Conservation (phyloP, 192 early-diverging fungal species). For the Podila epigama region DNA sequence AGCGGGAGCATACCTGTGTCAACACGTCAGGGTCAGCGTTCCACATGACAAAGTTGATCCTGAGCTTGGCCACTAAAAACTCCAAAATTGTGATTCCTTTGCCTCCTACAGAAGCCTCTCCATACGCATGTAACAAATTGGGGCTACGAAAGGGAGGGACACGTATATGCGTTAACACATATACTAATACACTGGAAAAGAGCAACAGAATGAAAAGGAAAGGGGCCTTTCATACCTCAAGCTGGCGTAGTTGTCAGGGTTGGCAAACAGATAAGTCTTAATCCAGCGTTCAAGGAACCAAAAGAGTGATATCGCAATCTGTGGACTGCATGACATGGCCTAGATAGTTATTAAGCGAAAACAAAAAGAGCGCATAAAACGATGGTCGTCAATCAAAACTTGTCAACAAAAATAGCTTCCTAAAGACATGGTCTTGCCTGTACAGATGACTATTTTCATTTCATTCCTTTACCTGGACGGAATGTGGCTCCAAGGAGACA, state of each 20-base stretch:
- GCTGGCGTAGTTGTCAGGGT: constrained; percentile 61
- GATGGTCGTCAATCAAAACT: too few species aligned
- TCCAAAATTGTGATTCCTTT: constrained; percentile 65
- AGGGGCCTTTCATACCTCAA: too few species aligned
- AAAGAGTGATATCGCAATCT: constrained; percentile 71
- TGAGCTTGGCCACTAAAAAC: constrained; percentile 65
- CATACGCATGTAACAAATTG: constrained; percentile 64
- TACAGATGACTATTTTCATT: too few species aligned
- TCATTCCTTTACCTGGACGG: constrained; percentile 47
- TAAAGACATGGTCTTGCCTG: background rate
- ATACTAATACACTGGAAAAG: too few species aligned
- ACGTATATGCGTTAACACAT: too few species aligned
- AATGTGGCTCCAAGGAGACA: constrained; percentile 58
- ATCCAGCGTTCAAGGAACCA: constrained; percentile 82
- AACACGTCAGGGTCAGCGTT: constrained; percentile 74
- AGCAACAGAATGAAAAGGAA: too few species aligned
- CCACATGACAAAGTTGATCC: constrained; percentile 73
- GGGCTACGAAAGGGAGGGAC: constrained; percentile 30
- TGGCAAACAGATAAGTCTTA: constrained; percentile 72
- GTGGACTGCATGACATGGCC: constrained; percentile 72
- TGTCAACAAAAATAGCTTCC: background rate
- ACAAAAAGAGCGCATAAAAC: too few species aligned
- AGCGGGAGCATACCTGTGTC: constrained; percentile 48
- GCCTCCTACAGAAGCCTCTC: constrained; percentile 56
- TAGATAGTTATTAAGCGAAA: too few species aligned